Base-by-base conservation (phyloP, 306 rosid genomes). In the Fragaria iinumae region DNA sequence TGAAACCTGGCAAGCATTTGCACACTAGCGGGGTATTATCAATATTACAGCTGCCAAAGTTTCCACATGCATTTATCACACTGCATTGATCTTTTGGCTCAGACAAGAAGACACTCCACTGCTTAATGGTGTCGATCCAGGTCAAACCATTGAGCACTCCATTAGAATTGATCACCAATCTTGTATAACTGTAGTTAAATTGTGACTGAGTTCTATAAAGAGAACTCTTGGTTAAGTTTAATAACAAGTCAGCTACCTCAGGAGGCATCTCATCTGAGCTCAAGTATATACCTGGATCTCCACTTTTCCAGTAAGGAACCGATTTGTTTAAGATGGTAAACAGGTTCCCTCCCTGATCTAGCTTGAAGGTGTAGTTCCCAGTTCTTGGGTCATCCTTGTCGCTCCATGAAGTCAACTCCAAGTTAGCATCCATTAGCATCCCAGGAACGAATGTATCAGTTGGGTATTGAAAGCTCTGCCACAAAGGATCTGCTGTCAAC, bases 1-100 rank as follows among this genome's bases (percentile, higher is more conserved):
- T 4, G 27, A 86, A 90, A 27, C 90, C 87, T 0, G 88, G 92
- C 71, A 90, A 81, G 27, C 89, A 90, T 44, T 78, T 83, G 80
- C 92, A 86, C 4, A 0, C 0, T 0, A 0, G 0, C 1, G n/a
- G 64, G 3, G 3, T 0, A 59, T 84, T 53, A 4, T 77, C 6
- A 9, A 0, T 0, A 41, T 78, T 80, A 50, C 92, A 86, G 55
- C 67, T 67, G 18, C 86, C 82, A 36, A 79, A 86, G 69, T 5
- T 49, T 14, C 89, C 89, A 17, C 89, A 90, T 29, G 5, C 32
- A 25, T 84, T 41, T 8, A 72, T 6, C 70, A 36, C 68, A 3
- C 78, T 55, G 32, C 89, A 90, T 0, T 0, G 0, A n/a, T 74
- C 67, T 13, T 3, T 5, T 9, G 94, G 89, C 21, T 13, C 66